phyloP scores from a whole-genome alignment of 1,284 basidiomycete genomes.

The Apiotrichum sp. region DNA sequence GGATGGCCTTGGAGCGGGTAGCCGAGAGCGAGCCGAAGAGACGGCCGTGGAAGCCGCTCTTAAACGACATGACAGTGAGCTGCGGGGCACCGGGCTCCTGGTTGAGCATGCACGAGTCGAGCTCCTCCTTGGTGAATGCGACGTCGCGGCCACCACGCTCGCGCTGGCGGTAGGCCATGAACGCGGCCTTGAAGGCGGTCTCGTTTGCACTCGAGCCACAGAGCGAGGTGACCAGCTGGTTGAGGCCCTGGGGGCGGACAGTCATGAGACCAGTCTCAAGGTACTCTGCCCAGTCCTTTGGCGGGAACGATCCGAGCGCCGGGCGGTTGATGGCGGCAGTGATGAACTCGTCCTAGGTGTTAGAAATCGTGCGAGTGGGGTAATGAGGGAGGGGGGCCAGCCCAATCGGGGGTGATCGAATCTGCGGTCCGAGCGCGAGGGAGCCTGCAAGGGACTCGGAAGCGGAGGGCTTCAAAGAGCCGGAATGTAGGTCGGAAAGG shows the following conservation, averaged over 20 bases:
- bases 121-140: slow-evolving; percentile 37
- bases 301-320: slow-evolving; percentile 54
- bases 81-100: slow-evolving; percentile 51
- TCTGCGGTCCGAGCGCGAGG: no score
- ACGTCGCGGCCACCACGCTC: slow-evolving; percentile 26
- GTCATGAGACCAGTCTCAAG: slow-evolving; percentile 50
- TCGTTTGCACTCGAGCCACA: slow-evolving; percentile 48
- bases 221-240: slow-evolving; percentile 48
- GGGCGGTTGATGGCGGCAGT: slow-evolving; percentile 48
- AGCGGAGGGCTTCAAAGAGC: no score
- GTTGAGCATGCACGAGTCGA: slow-evolving; percentile 52
- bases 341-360: slow-evolving; percentile 18
- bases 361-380: no score
- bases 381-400: no score
- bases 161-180: slow-evolving; percentile 45
- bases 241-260: slow-evolving; percentile 51
- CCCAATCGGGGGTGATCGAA: no score
- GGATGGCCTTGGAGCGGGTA: slow-evolving; percentile 51
- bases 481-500: no score
- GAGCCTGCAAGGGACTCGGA: no score
- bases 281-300: slow-evolving; percentile 49
- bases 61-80: slow-evolving; percentile 52
- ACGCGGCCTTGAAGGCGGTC: slow-evolving; percentile 55
- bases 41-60: slow-evolving; percentile 51
- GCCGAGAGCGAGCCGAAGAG: slow-evolving; percentile 51